Conservation (phyloP, 2,329 filamentous ascomycete genomes). For the Trichoderma guizhouense region DNA sequence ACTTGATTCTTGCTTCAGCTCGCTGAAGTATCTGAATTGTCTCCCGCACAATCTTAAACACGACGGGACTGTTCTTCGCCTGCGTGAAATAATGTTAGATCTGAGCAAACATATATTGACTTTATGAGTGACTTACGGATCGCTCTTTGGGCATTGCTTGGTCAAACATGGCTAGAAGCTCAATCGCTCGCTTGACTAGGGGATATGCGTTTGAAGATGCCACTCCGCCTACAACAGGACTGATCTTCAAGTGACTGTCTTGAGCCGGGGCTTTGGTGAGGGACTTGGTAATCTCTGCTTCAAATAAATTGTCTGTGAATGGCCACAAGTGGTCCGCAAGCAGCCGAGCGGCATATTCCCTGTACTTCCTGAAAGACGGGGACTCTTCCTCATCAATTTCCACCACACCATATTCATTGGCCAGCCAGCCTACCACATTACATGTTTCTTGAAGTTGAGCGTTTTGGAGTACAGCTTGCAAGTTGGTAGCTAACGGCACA, state of each 20-base stretch:
- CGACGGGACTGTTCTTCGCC: slow-evolving; percentile 50
- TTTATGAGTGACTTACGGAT: slow-evolving; percentile 45
- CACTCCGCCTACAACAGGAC: slow-evolving; percentile 45
- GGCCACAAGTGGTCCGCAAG: slow-evolving; percentile 57
- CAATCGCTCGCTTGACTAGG: slow-evolving; percentile 55
- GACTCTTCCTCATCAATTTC: slow-evolving; percentile 59
- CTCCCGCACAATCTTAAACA: slow-evolving; percentile 77
- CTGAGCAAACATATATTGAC: background rate
- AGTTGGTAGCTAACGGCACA: slow-evolving; percentile 46
- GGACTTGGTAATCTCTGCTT: slow-evolving; percentile 53
- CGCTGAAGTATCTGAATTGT: slow-evolving; percentile 79
- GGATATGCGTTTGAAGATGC: slow-evolving; percentile 57
- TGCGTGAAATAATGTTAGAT: slow-evolving; percentile 23
- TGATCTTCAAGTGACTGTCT: slow-evolving; percentile 49
- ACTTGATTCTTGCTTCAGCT: slow-evolving; percentile 68
- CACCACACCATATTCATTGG: slow-evolving; percentile 52
- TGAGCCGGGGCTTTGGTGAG: slow-evolving; percentile 49
- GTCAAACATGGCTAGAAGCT: slow-evolving; percentile 60
- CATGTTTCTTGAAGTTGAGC: slow-evolving; percentile 50
- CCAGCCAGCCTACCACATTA: slow-evolving; percentile 55
- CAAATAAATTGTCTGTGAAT: slow-evolving; percentile 53
- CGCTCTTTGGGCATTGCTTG: slow-evolving; percentile 62
- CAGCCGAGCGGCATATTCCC: slow-evolving; percentile 54
- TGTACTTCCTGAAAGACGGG: slow-evolving; percentile 50
- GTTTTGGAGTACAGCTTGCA: slow-evolving; percentile 48